Evolutionary conservation across 805 yeast species (phyloP), one percentile per base, ranked within the genome.

Genomic region (Candida cerambycidarum): DNA sequence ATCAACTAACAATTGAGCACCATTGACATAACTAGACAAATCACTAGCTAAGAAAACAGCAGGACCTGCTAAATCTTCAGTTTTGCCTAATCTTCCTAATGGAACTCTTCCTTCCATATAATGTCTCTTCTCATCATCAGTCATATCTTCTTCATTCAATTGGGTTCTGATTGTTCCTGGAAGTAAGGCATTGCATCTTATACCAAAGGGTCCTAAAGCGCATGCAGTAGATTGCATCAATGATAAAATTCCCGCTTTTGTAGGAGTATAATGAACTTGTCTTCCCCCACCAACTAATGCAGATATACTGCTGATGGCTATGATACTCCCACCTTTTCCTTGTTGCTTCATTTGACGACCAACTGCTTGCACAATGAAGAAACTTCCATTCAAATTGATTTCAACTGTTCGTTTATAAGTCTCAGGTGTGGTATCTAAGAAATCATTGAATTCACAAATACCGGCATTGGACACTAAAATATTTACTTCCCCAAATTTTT

Each of bases 381-480:
- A 73, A 16, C 69, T 65, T 18, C 79, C 78, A 39, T 69, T 65
- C 41, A 72, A 56, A 46, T 73, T 73, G 48, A 71, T 62, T 32
- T 56, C 56, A 21, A 69, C 62, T 3, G 73, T 69, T 32, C 52
- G 48, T 27, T 56, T 51, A 45, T 62, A 66, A 5, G 60, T 53
- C 25, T 63, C 73, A 16, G 69, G 65, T 3, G 67, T 56, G 8
- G 69, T 59, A n/a, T 69, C 72, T 8, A 67, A 53, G 53, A 73
- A 71, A 39, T 67, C 69, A 31, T 61, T 52, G 45, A 71, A 66
- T 33, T 65, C 58, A 49, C 76, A 71, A 27, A 73, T 63, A 9
- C 77, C 78, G 10, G 78, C 78, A 50, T 73, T 73, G 9, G 75
- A 67, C 3, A 73, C 74, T 42, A 70, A 61, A 5, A 66, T 62